Conservation (phyloP, 2,329 filamentous ascomycete species). For the Talaromyces sp. region DNA sequence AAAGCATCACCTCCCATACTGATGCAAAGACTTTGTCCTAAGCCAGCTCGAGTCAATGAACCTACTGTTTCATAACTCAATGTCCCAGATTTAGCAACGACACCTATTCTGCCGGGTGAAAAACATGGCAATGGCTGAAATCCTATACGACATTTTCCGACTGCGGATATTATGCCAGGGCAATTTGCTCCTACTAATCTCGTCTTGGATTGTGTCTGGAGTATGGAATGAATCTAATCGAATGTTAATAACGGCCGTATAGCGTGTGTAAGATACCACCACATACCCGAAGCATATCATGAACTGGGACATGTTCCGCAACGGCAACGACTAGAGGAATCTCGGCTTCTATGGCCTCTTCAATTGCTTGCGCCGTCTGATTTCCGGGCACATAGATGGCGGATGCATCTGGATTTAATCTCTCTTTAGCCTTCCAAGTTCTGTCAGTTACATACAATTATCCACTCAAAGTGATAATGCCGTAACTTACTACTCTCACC, state of each 20-base stretch:
- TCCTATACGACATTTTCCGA: constrained; percentile 64
- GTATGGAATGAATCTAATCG: constrained; percentile 60
- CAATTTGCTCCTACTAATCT: constrained; percentile 75
- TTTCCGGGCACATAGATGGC: constrained; percentile 76
- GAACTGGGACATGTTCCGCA: constrained; percentile 72
- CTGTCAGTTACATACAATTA: not conserved
- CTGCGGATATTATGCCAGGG: constrained; percentile 71
- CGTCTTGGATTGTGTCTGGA: constrained; percentile 65
- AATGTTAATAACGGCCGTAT: not conserved
- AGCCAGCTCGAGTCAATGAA: constrained; percentile 64
- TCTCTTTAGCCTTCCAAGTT: constrained; percentile 56
- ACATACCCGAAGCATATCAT: constrained; percentile 66
- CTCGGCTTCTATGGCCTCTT: constrained; percentile 74
- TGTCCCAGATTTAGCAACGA: constrained; percentile 75
- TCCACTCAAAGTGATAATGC: not conserved
- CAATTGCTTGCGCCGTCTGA: constrained; percentile 66
- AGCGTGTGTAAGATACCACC: constrained; percentile 15
- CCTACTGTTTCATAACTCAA: constrained; percentile 76
- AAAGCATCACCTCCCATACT: constrained; percentile 73
- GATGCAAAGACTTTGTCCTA: constrained; percentile 72
- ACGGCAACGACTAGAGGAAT: constrained; percentile 73
- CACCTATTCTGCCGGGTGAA: constrained; percentile 62
- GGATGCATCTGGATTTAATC: constrained; percentile 69
- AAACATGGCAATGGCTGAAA: constrained; percentile 75
- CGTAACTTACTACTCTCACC: constrained; percentile 51